These are phyloP conservation scores for Solanum corneliomulleri DNA, from an alignment of 257 asterid species.

Conservation along the genomic window DNA sequence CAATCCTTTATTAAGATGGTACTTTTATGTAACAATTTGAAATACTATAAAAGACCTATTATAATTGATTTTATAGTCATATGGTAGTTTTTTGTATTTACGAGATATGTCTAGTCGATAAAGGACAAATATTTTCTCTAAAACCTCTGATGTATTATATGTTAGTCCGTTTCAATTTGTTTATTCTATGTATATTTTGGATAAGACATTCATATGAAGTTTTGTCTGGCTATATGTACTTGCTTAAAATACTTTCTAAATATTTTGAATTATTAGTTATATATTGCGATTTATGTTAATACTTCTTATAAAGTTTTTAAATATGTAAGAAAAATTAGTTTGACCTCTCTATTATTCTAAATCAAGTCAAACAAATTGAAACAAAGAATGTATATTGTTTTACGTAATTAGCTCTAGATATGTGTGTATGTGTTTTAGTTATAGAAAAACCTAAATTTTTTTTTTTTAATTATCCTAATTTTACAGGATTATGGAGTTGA, in stretches of 20 bases:
- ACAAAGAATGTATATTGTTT: fast-evolving
- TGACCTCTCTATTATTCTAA: too few species aligned
- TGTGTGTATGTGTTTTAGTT: neutral
- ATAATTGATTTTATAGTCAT: too few species aligned
- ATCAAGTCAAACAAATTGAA: neutral
- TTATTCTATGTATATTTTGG: too few species aligned
- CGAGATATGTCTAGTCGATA: neutral
- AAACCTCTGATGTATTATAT: too few species aligned
- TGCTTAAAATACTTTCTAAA: too few species aligned
- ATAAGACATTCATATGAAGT: too few species aligned
- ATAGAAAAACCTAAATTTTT: neutral
- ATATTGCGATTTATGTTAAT: too few species aligned
- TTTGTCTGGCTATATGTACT: too few species aligned
- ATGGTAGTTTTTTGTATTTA: neutral
- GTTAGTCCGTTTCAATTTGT: too few species aligned
- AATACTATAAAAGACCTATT: too few species aligned
- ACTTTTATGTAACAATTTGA: neutral
- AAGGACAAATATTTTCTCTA: neutral
- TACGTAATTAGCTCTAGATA: neutral
- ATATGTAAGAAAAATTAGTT: neutral
- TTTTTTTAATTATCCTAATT: neutral
- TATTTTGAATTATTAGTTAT: neutral
- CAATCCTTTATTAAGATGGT: too few species aligned
- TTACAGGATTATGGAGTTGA: constrained; percentile 27
- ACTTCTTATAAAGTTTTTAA: neutral